Conservation (phyloP, 768 basidiomycete genomes). For the Termitomyces sp. region DNA sequence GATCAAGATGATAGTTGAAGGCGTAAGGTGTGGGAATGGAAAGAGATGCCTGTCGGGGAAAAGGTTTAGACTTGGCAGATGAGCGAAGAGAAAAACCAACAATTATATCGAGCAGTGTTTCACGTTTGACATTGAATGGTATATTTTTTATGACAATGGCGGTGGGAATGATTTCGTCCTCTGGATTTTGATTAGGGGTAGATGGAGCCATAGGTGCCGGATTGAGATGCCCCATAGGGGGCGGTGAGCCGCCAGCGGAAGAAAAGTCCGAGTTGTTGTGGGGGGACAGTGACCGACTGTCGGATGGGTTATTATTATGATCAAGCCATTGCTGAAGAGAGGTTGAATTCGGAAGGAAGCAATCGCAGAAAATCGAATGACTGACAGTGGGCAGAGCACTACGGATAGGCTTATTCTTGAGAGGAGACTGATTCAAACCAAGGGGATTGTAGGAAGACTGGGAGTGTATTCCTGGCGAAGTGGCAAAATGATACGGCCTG, state of each 20-base stretch:
- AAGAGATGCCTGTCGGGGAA: constrained; percentile 65
- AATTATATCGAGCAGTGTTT: constrained; percentile 94
- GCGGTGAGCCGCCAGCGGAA: constrained; percentile 72
- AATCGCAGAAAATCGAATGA: constrained; percentile 21
- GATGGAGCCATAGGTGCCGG: constrained; percentile 41
- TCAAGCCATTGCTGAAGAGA: constrained; percentile 80
- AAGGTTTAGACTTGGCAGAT: constrained; percentile 1
- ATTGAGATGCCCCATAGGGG: constrained; percentile 48
- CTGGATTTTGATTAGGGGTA: constrained; percentile 46
- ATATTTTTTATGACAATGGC: constrained; percentile 99
- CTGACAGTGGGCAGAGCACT: constrained; percentile 70
- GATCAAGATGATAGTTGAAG: constrained; percentile 99
- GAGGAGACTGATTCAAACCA: constrained; percentile 55
- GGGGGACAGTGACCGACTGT: constrained; percentile 77
- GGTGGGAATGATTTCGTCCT: constrained; percentile 96
- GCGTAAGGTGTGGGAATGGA: constrained; percentile 96
- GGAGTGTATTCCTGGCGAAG: constrained; percentile 47
- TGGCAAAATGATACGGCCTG: constrained; percentile 68
- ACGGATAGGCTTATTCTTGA: constrained; percentile 70
- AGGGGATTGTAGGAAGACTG: constrained; percentile 57
- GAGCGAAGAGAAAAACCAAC: constrained; percentile 42
- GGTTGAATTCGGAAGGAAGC: constrained; percentile 9
- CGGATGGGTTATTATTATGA: constrained; percentile 41
- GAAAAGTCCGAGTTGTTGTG: constrained; percentile 88
- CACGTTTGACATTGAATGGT: constrained; percentile 97